phyloP scores from a whole-genome alignment of 495 filamentous ascomycete genomes.

The Clavariopsis aquatica region DNA sequence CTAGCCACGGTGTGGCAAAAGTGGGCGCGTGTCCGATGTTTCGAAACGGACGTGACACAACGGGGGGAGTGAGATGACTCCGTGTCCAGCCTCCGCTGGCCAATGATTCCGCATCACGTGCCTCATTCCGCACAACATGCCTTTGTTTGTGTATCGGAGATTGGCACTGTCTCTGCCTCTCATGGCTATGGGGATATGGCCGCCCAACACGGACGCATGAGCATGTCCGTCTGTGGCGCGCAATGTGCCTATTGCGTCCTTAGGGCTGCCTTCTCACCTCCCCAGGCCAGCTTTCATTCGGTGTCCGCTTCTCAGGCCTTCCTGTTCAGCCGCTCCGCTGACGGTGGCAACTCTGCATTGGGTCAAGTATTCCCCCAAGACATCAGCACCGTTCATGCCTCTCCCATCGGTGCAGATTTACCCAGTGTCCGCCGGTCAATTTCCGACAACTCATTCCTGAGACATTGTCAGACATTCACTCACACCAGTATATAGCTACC shows the following conservation, averaged over 20 bases:
- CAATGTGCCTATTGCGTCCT: neutral
- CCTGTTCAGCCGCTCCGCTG: neutral
- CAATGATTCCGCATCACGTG: slow-evolving; percentile 1
- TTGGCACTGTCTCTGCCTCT: neutral
- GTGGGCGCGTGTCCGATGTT: neutral
- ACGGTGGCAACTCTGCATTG: neutral
- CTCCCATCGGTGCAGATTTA: neutral
- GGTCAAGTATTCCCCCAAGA: neutral
- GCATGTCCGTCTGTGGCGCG: neutral
- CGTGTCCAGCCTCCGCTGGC: neutral
- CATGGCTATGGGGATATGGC: neutral
- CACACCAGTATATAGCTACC: neutral
- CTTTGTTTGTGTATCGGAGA: neutral
- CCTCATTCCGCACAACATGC: neutral
- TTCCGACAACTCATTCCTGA: neutral
- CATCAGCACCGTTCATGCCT: neutral
- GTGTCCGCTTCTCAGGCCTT: neutral
- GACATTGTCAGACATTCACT: neutral
- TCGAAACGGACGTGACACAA: neutral
- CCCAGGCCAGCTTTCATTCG: neutral
- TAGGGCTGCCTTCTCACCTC: neutral
- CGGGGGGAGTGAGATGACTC: neutral
- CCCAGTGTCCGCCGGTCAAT: neutral
- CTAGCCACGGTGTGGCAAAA: neutral
- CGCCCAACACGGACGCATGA: neutral